A percentile compares a stretch with the other conserved stretches of the same genome.
phyloP scores from a whole-genome alignment of 169 alveolate species.

The Plasmodium sp. region DNA sequence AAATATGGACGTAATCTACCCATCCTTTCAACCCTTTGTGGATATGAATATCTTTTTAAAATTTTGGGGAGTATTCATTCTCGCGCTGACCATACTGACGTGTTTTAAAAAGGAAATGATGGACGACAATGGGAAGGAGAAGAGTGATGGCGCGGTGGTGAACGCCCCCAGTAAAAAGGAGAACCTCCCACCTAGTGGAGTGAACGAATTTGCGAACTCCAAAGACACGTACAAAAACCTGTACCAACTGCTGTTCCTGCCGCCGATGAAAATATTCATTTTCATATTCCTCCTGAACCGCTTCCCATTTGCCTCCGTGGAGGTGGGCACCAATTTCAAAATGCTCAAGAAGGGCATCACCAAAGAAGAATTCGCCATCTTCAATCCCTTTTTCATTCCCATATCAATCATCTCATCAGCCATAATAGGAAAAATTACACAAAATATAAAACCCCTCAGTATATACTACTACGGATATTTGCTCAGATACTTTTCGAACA shows the following conservation, averaged over 20 bases:
- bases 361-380: conserved; percentile 80
- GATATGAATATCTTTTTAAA: conserved; percentile 80
- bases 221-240: conserved; percentile 55
- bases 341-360: conserved; percentile 81
- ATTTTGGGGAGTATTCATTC: conserved; percentile 80
- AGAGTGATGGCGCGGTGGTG: conserved; percentile 3
- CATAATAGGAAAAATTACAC: conserved; percentile 71
- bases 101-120: conserved; percentile 36
- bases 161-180: conserved; percentile 3
- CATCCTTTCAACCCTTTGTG: conserved; percentile 66
- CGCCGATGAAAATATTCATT: conserved; percentile 78
- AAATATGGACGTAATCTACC: conserved; percentile 23
- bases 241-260: conserved; percentile 74
- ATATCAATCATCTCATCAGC: conserved; percentile 81
- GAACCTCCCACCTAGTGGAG: not conserved
- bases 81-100: conserved; percentile 74
- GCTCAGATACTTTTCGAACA: conserved; percentile 55
- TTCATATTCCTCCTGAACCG: conserved; percentile 71
- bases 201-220: conserved; percentile 70
- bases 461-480: conserved; percentile 62
- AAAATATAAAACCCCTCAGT: conserved; percentile 29
- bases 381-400: conserved; percentile 79
- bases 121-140: conserved; percentile 29
- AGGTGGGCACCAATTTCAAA: conserved; percentile 81
- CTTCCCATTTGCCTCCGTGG: conserved; percentile 80